phyloP scores from a whole-genome alignment of 1,284 basidiomycete genomes.

The Kalmanozyma brasiliensis region DNA sequence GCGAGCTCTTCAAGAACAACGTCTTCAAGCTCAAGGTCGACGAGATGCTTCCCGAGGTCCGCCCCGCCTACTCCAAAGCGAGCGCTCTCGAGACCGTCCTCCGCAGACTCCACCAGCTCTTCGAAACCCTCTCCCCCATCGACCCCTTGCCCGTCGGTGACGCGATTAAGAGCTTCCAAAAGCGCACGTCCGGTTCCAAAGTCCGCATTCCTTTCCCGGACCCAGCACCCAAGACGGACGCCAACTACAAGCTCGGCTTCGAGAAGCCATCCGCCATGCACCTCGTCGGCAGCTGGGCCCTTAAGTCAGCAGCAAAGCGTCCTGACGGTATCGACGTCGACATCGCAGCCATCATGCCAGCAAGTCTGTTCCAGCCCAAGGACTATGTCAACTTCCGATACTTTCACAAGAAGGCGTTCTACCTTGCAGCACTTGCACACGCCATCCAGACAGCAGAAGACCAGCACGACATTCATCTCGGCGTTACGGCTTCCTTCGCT shows the following conservation, averaged over 20 bases:
- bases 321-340: conserved; percentile 62
- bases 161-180: conserved; percentile 69
- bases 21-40: conserved; percentile 84
- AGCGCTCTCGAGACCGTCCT: conserved; percentile 59
- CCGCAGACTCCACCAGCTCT: conserved; percentile 54
- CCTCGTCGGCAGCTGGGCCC: conserved; percentile 67
- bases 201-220: conserved; percentile 70
- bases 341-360: conserved; percentile 62
- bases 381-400: conserved; percentile 90
- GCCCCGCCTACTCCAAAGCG: conserved; percentile 50
- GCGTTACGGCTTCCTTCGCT: conserved; percentile 75
- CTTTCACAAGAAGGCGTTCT: conserved; percentile 92
- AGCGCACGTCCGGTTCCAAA: conserved; percentile 68
- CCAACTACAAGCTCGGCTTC: conserved; percentile 77
- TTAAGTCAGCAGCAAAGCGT: conserved; percentile 57
- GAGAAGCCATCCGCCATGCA: conserved; percentile 84
- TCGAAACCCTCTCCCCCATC: conserved; percentile 47
- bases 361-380: conserved; percentile 90
- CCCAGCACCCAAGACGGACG: conserved; percentile 57
- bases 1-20: conserved; percentile 82
- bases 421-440: conserved; percentile 82
- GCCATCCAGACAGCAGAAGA: conserved; percentile 70
- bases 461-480: conserved; percentile 69
- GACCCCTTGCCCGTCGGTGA: conserved; percentile 33
- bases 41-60: conserved; percentile 63